Base-by-base conservation (phyloP, 1,284 basidiomycete species). In the Nidula niveotomentosa region DNA sequence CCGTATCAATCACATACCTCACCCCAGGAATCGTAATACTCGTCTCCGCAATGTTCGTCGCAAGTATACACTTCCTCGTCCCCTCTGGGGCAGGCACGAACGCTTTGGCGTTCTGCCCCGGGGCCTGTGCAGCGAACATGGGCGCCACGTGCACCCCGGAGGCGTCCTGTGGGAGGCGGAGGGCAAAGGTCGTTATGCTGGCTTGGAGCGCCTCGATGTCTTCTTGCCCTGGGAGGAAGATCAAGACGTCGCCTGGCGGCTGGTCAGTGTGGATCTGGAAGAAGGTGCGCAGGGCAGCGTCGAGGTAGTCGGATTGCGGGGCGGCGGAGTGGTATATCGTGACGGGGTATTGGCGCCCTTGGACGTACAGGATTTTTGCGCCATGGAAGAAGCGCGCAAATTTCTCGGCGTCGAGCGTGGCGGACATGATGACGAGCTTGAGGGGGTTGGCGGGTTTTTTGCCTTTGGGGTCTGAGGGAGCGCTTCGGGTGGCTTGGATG, bases 11-110 rank as follows among this genome's bases (percentile, higher is more conserved):
- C 6, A 99, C 96, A 68, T 94, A 98, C 56, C 86, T 90, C 53
- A 99, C 90, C 1, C 96, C 96, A 4, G 96, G 94, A 64, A 99
- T 97, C 3, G 96, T 99, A 69, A 99, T 93, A 18, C 92, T 94
- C 0, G 97, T 99, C 72, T 99, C 96, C n/a, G 96, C 95, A 52
- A 98, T 94, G 70, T 97, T 98, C 12, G 95, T 98, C 0, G 94
- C 90, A 33, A 99, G 79, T 55, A 98, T 93, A 66, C 96, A 90
- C 69, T 97, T 95, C 48, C 96, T 86, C 1, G 84, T 86, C 51
- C 86, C 80, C 0, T 82, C 67, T 2, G 93, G 87, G 1, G 93
- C 78, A 1, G 85, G 74, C 1, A 75, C 70, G 70, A 98, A 97
- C 58, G 92, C 92, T 69, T 86, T 86, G 48, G 84, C 75, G 71